These are phyloP conservation scores for Selenicereus undatus DNA, from an alignment of 148 eudicot genomes.

Conservation along the genomic window DNA sequence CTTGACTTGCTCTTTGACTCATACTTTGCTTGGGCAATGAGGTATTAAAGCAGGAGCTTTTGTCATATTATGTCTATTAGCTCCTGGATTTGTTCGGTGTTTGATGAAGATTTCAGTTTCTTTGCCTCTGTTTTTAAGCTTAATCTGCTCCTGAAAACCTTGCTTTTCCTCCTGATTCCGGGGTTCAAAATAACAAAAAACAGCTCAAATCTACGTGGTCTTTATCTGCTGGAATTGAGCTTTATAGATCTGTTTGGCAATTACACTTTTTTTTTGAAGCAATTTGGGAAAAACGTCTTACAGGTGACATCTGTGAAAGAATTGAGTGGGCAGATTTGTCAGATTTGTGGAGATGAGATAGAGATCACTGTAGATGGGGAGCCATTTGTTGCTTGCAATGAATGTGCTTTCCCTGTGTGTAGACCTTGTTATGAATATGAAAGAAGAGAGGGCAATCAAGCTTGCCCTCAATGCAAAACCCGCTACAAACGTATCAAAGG, in stretches of 20 bases:
- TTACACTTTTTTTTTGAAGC: background rate
- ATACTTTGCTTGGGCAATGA: background rate
- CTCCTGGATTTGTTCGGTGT: conserved; percentile 17
- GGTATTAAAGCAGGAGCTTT: background rate
- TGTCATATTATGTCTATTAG: conserved; percentile 14
- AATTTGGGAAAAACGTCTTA: conserved; percentile 17
- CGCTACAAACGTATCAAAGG: conserved; percentile 81
- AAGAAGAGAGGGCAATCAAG: conserved; percentile 83
- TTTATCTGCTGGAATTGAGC: conserved; percentile 19
- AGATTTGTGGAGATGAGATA: conserved; percentile 86
- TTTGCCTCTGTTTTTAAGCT: background rate
- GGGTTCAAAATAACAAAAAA: background rate
- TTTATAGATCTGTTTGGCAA: conserved; percentile 29
- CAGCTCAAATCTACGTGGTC: background rate
- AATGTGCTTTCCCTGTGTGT: conserved; percentile 89
- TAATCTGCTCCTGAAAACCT: conserved; percentile 6
- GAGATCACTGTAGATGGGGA: conserved; percentile 56
- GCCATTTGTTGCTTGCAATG: conserved; percentile 88
- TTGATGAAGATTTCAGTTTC: conserved; percentile 7
- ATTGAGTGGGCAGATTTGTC: conserved; percentile 65
- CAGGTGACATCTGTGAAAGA: conserved; percentile 58
- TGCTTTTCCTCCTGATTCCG: background rate
- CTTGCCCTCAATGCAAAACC: conserved; percentile 89
- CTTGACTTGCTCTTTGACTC: conserved; percentile 28
- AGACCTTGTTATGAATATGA: conserved; percentile 87